Percentiles rank a stretch among this genome's conserved stretches.
Conservation (phyloP, 352 stramenopile genomes). For the Phytophthora vignae region DNA sequence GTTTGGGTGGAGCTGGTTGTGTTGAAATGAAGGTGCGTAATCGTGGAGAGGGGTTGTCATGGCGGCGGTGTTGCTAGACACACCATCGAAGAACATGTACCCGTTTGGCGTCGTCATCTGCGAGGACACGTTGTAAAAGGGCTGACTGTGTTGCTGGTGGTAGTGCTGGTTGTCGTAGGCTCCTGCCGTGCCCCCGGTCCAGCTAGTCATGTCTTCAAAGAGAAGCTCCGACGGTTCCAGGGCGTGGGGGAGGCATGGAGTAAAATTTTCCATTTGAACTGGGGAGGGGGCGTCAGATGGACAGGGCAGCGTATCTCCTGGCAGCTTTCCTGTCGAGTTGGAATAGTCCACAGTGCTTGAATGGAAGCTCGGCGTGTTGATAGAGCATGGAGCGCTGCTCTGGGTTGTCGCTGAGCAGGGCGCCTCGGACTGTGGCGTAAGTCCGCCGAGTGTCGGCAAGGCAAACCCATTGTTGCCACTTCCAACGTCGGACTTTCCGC, state of each 20-base stretch:
- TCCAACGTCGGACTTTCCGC: constrained; percentile 20
- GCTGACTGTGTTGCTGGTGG: constrained; percentile 29
- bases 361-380: constrained; percentile 28
- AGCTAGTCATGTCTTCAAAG: constrained; percentile 49
- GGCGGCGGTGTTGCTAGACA: not conserved
- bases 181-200: constrained; percentile 21
- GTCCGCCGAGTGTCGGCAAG: constrained; percentile 29
- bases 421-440: constrained; percentile 26
- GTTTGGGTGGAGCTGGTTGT: constrained; percentile 15
- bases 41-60: constrained; percentile 19
- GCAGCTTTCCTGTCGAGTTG: constrained; percentile 22
- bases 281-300: constrained; percentile 33
- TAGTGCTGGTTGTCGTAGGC: constrained; percentile 35
- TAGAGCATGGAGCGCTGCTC: constrained; percentile 18
- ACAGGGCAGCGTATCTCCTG: constrained; percentile 15
- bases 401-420: constrained; percentile 15
- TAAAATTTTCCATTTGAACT: constrained; percentile 55
- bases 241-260: constrained; percentile 40
- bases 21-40: constrained; percentile 29
- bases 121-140: constrained; percentile 31
- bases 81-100: constrained; percentile 28
- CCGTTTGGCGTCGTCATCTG: constrained; percentile 8
- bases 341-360: constrained; percentile 16
- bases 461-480: constrained; percentile 27
- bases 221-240: constrained; percentile 47